Evolutionary conservation across 129 eudicot genomes (phyloP).

Genomic region (carrot (Daucus carota)): DH1_v3.0 NC_030387.2:33260501-33261000

Average conservation of each 20-base stretch:
- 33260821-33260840: background rate
- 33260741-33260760: background rate
- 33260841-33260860: background rate
- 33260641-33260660: background rate
- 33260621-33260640: background rate
- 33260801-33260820: background rate
- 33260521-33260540: slow-evolving; percentile 50
- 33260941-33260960: too few relatives aligned
- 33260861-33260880: too few relatives aligned
- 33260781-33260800: background rate
- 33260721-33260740: background rate
- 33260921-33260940: too few relatives aligned
- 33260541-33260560: slow-evolving; percentile 67
- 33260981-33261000: too few relatives aligned
- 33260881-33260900: too few relatives aligned
- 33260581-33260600: slow-evolving; percentile 24
- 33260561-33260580: slow-evolving; percentile 71
- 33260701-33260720: too few relatives aligned
- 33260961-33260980: too few relatives aligned
- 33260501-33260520: slow-evolving; percentile 51
- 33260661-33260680: background rate
- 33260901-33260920: too few relatives aligned
- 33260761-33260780: background rate
- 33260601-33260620: background rate
- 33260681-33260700: background rate